These are phyloP conservation scores for Ascochyta koolunga DNA, from an alignment of 2,329 filamentous ascomycete species.

Conservation along the genomic window DNA sequence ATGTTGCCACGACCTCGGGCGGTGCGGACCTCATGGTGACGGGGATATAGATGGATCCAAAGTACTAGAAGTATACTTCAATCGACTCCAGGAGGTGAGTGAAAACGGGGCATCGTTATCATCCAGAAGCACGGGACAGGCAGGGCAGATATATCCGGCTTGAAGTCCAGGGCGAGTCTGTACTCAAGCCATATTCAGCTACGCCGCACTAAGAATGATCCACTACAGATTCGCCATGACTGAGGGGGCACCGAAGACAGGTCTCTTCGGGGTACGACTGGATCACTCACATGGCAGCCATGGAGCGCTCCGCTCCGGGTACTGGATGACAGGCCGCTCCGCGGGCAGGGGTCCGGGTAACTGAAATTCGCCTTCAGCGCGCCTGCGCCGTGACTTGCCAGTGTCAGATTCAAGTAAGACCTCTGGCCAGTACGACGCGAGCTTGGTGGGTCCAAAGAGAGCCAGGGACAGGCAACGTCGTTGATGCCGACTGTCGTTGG, in stretches of 20 bases:
- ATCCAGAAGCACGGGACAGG: constrained; percentile 36
- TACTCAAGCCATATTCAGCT: constrained; percentile 33
- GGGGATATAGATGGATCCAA: constrained; percentile 13
- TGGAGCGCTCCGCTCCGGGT: constrained; percentile 30
- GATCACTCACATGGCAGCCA: constrained; percentile 31
- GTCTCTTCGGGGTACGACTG: constrained; percentile 31
- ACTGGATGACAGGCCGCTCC: constrained; percentile 37
- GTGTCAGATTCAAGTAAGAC: constrained; percentile 23
- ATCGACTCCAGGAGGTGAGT: constrained; percentile 22
- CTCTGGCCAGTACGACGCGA: constrained; percentile 24
- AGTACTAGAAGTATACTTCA: constrained; percentile 27
- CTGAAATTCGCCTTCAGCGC: constrained; percentile 23
- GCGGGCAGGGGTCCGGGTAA: constrained; percentile 33
- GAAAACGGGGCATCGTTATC: constrained; percentile 36
- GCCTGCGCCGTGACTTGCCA: constrained; percentile 36
- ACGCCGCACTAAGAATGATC: constrained; percentile 18
- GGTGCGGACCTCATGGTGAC: constrained; percentile 43
- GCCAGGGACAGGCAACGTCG: constrained; percentile 27
- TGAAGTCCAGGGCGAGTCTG: constrained; percentile 16
- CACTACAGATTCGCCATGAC: constrained; percentile 25
- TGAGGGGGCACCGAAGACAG: constrained; percentile 27
- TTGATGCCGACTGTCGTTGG: constrained; percentile 37
- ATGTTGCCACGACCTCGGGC: constrained; percentile 44
- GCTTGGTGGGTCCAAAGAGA: constrained; percentile 28
- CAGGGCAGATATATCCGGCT: constrained; percentile 34